Conservation (phyloP, 1,284 basidiomycete species). For the Macrocystidia cucumis region DNA sequence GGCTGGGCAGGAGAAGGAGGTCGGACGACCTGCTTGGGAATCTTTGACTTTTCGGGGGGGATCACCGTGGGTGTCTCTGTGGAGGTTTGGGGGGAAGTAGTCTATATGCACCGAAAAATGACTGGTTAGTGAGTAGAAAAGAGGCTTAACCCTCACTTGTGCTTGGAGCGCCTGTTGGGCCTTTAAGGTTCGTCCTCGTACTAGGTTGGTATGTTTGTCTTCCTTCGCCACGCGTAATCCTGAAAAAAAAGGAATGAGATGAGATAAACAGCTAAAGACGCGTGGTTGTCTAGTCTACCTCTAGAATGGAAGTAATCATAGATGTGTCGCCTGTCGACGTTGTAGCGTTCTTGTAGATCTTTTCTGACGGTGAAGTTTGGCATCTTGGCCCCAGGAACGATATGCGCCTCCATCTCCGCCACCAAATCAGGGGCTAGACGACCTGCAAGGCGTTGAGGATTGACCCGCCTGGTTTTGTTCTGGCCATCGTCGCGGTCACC, state of each 20-base stretch:
- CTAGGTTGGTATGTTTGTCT: slow-evolving; percentile 47
- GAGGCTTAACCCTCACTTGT: too few relatives aligned
- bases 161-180: too few relatives aligned
- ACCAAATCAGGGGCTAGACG: slow-evolving; percentile 60
- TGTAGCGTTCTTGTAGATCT: slow-evolving; percentile 57
- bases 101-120: too few relatives aligned
- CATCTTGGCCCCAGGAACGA: slow-evolving; percentile 64
- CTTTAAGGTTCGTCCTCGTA: slow-evolving; percentile 28
- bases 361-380: slow-evolving; percentile 62
- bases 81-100: too few relatives aligned
- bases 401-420: slow-evolving; percentile 57
- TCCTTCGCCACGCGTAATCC: slow-evolving; percentile 64
- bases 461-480: slow-evolving; percentile 40
- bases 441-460: slow-evolving; percentile 50
- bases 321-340: slow-evolving; percentile 62
- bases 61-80: too few relatives aligned
- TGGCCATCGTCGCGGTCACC: slow-evolving; percentile 25
- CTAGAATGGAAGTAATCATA: slow-evolving; percentile 70
- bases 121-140: too few relatives aligned
- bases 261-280: background rate
- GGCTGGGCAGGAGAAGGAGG: too few relatives aligned
- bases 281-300: slow-evolving; percentile 19
- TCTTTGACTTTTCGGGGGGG: too few relatives aligned
- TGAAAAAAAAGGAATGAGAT: slow-evolving; percentile 24
- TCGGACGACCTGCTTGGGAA: too few relatives aligned